Conservation (phyloP, 176 grass and related monocot species). For the Phoenix roebelenii region DNA sequence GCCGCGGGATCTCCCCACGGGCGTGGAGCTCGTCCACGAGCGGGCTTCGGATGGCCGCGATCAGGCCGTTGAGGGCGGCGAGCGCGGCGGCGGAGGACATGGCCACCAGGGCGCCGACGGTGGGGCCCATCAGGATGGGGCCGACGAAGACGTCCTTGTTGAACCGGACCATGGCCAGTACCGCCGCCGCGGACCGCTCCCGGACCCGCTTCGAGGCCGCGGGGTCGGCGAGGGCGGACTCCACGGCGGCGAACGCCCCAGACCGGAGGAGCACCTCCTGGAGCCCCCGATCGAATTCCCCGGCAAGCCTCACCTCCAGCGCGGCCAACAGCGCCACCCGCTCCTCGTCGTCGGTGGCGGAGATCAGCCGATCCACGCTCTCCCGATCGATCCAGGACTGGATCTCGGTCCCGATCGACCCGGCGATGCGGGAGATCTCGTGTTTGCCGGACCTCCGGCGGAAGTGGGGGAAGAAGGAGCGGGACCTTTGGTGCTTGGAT, state of each 20-base stretch:
- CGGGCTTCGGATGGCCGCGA: slow-evolving; percentile 52
- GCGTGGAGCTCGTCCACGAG: slow-evolving; percentile 81
- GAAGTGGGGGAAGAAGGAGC: not conserved
- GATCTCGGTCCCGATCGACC: slow-evolving; percentile 39
- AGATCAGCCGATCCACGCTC: slow-evolving; percentile 41
- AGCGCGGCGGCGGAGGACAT: slow-evolving; percentile 28
- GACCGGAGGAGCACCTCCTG: slow-evolving; percentile 57
- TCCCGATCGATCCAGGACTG: slow-evolving; percentile 65
- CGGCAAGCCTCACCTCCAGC: slow-evolving; percentile 13
- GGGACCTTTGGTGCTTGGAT: too few relatives aligned
- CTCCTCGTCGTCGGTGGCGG: slow-evolving; percentile 24
- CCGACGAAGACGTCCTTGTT: slow-evolving; percentile 92
- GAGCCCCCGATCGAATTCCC: slow-evolving; percentile 52
- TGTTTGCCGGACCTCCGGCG: slow-evolving; percentile 1
- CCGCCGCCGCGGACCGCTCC: slow-evolving; percentile 28
- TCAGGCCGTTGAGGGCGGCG: slow-evolving; percentile 46
- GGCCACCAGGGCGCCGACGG: slow-evolving; percentile 40
- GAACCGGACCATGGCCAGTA: slow-evolving; percentile 69
- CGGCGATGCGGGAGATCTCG: slow-evolving; percentile 30
- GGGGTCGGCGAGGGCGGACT: slow-evolving; percentile 31
- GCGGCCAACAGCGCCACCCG: slow-evolving; percentile 29
- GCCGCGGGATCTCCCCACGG: slow-evolving; percentile 43
- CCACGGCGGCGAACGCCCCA: slow-evolving; percentile 50
- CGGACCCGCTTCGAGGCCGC: slow-evolving; percentile 20
- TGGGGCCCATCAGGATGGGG: slow-evolving; percentile 59